phyloP scores from a whole-genome alignment of 345 rosid genomes.

The Pseudoturritis turrita region DNA sequence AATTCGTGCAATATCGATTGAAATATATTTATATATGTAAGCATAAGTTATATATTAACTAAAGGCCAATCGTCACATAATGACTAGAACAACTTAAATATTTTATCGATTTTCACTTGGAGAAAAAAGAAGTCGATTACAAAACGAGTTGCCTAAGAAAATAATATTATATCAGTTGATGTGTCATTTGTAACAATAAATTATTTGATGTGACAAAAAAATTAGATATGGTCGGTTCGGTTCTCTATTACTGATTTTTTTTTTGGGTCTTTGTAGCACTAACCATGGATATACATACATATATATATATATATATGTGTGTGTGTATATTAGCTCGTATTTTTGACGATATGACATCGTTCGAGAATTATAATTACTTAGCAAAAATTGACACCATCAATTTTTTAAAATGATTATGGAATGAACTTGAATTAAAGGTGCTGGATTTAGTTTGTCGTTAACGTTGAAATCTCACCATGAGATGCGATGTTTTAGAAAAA shows the following conservation, averaged over 20 bases:
- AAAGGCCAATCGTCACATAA: neutral
- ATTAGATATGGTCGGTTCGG: no score
- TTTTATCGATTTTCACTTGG: neutral
- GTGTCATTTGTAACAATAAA: no score
- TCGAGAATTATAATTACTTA: no score
- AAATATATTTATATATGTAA: neutral
- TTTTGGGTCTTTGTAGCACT: no score
- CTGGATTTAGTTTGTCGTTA: neutral
- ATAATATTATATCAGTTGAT: no score
- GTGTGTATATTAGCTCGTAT: no score
- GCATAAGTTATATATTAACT: neutral
- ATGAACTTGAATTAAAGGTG: neutral
- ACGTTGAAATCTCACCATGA: slow-evolving; percentile 4
- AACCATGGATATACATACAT: no score
- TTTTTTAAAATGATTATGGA: neutral
- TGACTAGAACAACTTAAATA: neutral
- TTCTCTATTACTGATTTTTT: no score
- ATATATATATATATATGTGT: no score
- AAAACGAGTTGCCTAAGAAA: neutral
- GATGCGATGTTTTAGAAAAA: neutral
- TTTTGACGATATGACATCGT: no score
- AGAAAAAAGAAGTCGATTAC: neutral
- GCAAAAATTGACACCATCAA: no score
- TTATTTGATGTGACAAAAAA: no score
- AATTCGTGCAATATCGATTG: slow-evolving; percentile 1